These are phyloP conservation scores for Celoporthe dispersa DNA, from an alignment of 2,329 filamentous ascomycete genomes.

Conservation along the genomic window DNA sequence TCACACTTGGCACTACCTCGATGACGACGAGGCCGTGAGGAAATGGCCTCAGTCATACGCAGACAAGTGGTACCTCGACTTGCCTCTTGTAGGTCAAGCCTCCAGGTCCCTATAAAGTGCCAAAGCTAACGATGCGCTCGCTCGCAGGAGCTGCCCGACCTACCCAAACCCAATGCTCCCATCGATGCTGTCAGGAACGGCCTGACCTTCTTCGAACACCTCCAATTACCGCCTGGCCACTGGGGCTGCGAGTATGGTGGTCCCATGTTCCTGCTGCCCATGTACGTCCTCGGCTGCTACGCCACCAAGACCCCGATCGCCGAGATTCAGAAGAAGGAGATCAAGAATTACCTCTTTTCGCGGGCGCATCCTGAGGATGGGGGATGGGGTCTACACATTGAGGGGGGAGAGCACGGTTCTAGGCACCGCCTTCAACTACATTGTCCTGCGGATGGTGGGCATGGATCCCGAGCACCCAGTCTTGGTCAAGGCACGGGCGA, in stretches of 20 bases:
- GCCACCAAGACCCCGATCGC: constrained; percentile 87
- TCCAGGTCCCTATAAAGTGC: neutral
- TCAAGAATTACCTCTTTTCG: constrained; percentile 89
- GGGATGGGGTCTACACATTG: constrained; percentile 97
- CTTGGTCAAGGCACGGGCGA: constrained; percentile 82
- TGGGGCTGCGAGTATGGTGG: constrained; percentile 99
- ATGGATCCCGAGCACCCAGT: constrained; percentile 81
- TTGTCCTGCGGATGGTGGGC: constrained; percentile 77
- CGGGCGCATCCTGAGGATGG: constrained; percentile 85
- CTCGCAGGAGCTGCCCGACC: constrained; percentile 70
- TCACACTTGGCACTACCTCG: constrained; percentile 93
- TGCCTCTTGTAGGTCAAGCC: constrained; percentile 67
- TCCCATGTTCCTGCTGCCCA: constrained; percentile 92
- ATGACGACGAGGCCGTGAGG: constrained; percentile 69
- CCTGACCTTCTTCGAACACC: constrained; percentile 83
- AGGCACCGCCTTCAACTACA: constrained; percentile 89
- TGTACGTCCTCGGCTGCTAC: constrained; percentile 84
- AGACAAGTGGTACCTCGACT: constrained; percentile 87
- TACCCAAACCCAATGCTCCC: constrained; percentile 72
- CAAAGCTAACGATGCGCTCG: constrained; percentile 5
- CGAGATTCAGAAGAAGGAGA: constrained; percentile 78
- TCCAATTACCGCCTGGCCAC: constrained; percentile 87
- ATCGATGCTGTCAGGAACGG: constrained; percentile 82
- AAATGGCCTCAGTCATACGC: constrained; percentile 84
- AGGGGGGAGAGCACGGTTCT: constrained; percentile 92